Base-by-base conservation (phyloP, 2,329 filamentous ascomycete genomes). In the Kalmusia sp. region DNA sequence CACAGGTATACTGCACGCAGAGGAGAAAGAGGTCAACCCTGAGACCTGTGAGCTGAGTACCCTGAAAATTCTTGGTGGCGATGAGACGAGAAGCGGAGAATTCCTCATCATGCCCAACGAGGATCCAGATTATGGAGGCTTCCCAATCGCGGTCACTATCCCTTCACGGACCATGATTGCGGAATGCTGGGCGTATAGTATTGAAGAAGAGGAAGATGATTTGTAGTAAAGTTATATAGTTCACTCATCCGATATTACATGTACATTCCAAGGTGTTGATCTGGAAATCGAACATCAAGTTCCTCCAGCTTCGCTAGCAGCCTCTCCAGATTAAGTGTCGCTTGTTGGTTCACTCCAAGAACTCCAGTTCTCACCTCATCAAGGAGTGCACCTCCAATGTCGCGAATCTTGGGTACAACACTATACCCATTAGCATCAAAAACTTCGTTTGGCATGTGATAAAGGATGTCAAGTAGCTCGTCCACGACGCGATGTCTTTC, bases 41-140 rank as follows among this genome's bases (percentile, higher is more conserved):
- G 68, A 73, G 14, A 74, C 66, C 2, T 75, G 74, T 1, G 63
- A 70, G 47, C 31, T 80, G 44, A 61, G 58, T 17, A 78, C 75
- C 0, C 41, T 74, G 50, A 68, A 77, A 24, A 57, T 64, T 17
- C 54, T 81, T 21, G 77, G 77, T 49, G 77, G 78, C 0, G 78
- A 81, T 40, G 79, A 81, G 70, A 80, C 77, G 4, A 61, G 76
- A 21, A 79, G 77, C 57, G 82, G 82, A 1, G 69, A 70, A 40
- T 79, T 76, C 41, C 62, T 76, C 15, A 81, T 84, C 57, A 86
- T 86, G 83, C 83, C 81, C 1, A 82, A 79, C 52, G 79, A 83
- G 28, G 74, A 83, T 28, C 81, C 82, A 0, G 82, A 84, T 54
- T 84, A 84, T 62, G 82, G 82, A 1, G 80, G 79, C 0, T 84